Evolutionary conservation across 441 rosid genomes (phyloP), one percentile per base, ranked within the genome.

Genomic region (Corymbia citriodora): DNA sequence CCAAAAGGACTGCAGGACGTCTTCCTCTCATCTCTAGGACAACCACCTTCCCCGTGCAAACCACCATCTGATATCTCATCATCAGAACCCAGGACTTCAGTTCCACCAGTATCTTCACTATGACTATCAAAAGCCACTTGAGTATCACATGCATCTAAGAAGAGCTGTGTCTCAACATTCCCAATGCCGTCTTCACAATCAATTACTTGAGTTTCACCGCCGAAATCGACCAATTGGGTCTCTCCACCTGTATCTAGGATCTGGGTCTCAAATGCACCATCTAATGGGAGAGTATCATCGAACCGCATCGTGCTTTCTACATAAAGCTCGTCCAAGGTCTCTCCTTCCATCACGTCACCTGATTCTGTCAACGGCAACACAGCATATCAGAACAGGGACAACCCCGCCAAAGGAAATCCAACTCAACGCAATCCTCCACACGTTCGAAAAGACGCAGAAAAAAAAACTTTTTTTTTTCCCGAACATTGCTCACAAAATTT

Each of bases 221-320:
- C 93, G 49, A 94, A 9, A 52, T 90, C 45, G 10, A 87, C 88
- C 55, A 48, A 88, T 65, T 91, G 92, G 29, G 89, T 89, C 90
- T 95, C 97, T 68, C 89, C 93, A 48, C 72, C 93, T 88, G 92
- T 87, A 92, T 93, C 88, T 83, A 95, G 36, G 57, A 92, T 93
- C 93, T 96, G 97, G 87, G 97, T 96, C 92, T 97, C 97, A 50
- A 88, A 93, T 29, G 90, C 93, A 90, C 94, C 94, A 52, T 93
- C 92, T 87, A 89, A 90, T 31, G 90, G 91, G 81, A 91, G 88
- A 88, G 90, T 92, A 74, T 95, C 94, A 87, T 94, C 93, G 85
- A 92, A 88, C 79, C 68, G 93, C 82, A 88, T 87, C 1, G 94
- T 91, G 72, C 87, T 89, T 88, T 91, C 93, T 36, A 88, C 23